Conservation (phyloP, 495 filamentous ascomycete species). For the Penicillium diatomitis region DNA sequence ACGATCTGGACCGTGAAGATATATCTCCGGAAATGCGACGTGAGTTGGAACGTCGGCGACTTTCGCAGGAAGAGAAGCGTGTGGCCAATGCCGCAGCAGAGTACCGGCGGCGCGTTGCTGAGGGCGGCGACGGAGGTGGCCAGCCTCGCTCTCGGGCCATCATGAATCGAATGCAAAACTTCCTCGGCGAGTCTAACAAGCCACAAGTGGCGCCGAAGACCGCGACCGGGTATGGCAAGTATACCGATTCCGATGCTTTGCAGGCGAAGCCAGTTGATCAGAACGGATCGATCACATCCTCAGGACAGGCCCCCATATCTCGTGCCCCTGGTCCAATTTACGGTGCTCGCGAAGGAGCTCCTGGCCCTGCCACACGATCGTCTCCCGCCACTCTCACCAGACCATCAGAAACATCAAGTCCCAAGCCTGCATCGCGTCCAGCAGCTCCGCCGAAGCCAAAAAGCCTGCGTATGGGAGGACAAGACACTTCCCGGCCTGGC, state of each 20-base stretch:
- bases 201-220: constrained; percentile 54
- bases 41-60: constrained; percentile 75
- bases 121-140: constrained; percentile 43
- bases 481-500: constrained; percentile 12
- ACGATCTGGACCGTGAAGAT: constrained; percentile 57
- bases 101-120: constrained; percentile 69
- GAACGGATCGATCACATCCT: constrained; percentile 5
- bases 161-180: constrained; percentile 77
- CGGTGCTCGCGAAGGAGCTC: constrained; percentile 7
- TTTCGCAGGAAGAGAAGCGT: constrained; percentile 85
- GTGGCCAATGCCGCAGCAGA: constrained; percentile 89
- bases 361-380: constrained; percentile 9
- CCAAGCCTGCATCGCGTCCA: constrained; percentile 29
- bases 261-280: constrained; percentile 27
- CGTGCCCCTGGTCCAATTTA: constrained; percentile 15
- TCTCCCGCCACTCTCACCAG: too few relatives aligned
- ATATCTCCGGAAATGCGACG: constrained; percentile 83
- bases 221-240: constrained; percentile 82
- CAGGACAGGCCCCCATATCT: constrained; percentile 6
- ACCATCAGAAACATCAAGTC: not conserved
- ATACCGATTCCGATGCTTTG: constrained; percentile 49
- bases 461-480: constrained; percentile 40
- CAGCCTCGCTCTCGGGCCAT: constrained; percentile 65
- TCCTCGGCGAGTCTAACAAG: constrained; percentile 72
- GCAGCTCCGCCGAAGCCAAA: constrained; percentile 53